These are phyloP conservation scores for Fraxinus excelsior DNA, from an alignment of 257 asterid species.

Conservation along the genomic window DNA sequence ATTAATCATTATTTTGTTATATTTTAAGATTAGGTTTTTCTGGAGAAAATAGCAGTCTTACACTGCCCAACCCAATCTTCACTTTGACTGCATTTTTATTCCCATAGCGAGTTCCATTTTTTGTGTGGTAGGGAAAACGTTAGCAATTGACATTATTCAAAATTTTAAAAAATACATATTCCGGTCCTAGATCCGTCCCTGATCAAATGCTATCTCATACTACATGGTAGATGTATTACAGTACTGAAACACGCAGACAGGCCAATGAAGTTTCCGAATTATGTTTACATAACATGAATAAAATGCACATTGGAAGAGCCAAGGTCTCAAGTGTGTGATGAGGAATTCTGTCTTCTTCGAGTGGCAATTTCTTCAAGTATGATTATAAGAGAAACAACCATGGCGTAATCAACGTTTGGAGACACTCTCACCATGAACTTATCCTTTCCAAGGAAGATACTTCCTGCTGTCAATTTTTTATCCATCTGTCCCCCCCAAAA, in stretches of 20 bases:
- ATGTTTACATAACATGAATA: background rate
- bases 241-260: background rate
- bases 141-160: too few species aligned
- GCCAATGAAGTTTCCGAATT: background rate
- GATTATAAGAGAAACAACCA: constrained; percentile 44
- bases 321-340: background rate
- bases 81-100: too few species aligned
- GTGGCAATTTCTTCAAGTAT: constrained; percentile 40
- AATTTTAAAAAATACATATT: too few species aligned
- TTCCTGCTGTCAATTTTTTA: constrained; percentile 35
- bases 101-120: too few species aligned
- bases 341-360: background rate
- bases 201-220: too few species aligned
- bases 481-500: constrained; percentile 49
- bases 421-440: constrained; percentile 33
- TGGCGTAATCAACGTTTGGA: constrained; percentile 41
- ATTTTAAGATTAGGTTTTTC: too few species aligned
- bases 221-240: background rate
- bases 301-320: background rate
- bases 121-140: too few species aligned
- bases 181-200: too few species aligned
- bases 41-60: background rate
- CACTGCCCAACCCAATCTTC: too few species aligned
- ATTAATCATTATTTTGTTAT: too few species aligned
- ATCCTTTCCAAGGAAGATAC: constrained; percentile 43